These are phyloP conservation scores for Kalaharituber pfeilii DNA, from an alignment of 2,329 filamentous ascomycete species.

Conservation along the genomic window DNA sequence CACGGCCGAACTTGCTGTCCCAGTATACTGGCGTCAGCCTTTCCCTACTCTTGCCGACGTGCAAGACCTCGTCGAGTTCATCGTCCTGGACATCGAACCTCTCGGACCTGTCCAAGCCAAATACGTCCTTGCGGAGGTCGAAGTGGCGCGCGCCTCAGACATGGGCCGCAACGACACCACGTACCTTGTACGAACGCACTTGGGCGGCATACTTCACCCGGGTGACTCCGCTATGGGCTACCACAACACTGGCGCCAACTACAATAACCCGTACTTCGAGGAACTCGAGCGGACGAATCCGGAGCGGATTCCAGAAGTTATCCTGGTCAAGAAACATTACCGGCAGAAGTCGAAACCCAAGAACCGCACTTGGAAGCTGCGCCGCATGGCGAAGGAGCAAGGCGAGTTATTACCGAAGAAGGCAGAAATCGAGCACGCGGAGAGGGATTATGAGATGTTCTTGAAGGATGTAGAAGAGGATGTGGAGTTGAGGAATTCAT, in stretches of 20 bases:
- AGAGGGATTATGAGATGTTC: slow-evolving; percentile 94
- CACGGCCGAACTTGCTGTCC: slow-evolving; percentile 64
- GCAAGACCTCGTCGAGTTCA: slow-evolving; percentile 73
- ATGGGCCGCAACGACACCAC: slow-evolving; percentile 71
- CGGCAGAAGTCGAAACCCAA: slow-evolving; percentile 66
- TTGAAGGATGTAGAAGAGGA: slow-evolving; percentile 93
- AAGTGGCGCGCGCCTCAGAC: slow-evolving; percentile 71
- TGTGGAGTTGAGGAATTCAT: slow-evolving; percentile 62
- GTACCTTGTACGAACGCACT: slow-evolving; percentile 79
- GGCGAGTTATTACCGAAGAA: slow-evolving; percentile 74
- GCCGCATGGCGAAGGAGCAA: slow-evolving; percentile 81
- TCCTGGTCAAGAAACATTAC: slow-evolving; percentile 96
- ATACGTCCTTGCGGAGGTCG: slow-evolving; percentile 71
- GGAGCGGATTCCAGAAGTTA: slow-evolving; percentile 63
- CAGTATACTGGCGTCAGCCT: slow-evolving; percentile 78
- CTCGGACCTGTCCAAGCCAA: slow-evolving; percentile 59
- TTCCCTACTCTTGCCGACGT: slow-evolving; percentile 73
- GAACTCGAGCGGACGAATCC: slow-evolving; percentile 55
- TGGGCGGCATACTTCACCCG: slow-evolving; percentile 67
- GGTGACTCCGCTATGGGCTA: slow-evolving; percentile 95
- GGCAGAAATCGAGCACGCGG: slow-evolving; percentile 70
- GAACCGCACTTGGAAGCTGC: slow-evolving; percentile 80
- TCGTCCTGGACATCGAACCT: slow-evolving; percentile 85
- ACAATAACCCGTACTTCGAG: slow-evolving; percentile 77
- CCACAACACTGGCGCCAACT: slow-evolving; percentile 71